These are phyloP conservation scores for Fusarium incarnatum DNA, from an alignment of 2,329 filamentous ascomycete genomes.

Conservation along the genomic window DNA sequence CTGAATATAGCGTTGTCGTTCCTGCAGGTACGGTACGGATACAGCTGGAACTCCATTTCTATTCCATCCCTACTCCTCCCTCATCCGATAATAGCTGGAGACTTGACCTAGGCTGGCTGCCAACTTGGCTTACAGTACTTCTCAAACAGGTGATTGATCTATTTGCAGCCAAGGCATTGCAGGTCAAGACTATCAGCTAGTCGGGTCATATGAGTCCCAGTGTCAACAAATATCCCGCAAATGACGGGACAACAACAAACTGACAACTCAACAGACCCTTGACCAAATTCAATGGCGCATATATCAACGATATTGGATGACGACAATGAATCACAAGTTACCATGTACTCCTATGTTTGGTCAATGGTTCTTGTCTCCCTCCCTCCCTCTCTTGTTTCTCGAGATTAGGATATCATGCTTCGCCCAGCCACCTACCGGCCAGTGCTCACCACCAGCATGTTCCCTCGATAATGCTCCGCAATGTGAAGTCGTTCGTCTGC, in stretches of 20 bases:
- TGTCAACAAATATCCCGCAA: slow-evolving; percentile 19
- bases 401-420: slow-evolving; percentile 38
- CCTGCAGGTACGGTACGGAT: slow-evolving; percentile 47
- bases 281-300: slow-evolving; percentile 5
- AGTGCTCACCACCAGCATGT: slow-evolving; percentile 33
- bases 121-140: neutral
- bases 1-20: slow-evolving; percentile 47
- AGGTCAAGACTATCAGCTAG: neutral
- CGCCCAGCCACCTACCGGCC: slow-evolving; percentile 26
- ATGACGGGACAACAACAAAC: slow-evolving; percentile 4
- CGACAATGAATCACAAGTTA: neutral
- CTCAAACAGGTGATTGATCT: slow-evolving; percentile 7
- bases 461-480: slow-evolving; percentile 13
- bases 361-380: neutral
- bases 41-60: slow-evolving; percentile 2
- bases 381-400: slow-evolving; percentile 13
- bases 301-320: slow-evolving; percentile 9
- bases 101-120: too few relatives aligned
- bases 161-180: neutral
- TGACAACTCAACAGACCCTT: neutral
- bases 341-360: neutral
- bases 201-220: slow-evolving; percentile 1
- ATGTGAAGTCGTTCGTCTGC: neutral
- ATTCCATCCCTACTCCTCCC: neutral
- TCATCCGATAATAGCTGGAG: neutral